phyloP scores from a whole-genome alignment of 805 yeast genomes.

The Starmerella ratchasimensis region DNA sequence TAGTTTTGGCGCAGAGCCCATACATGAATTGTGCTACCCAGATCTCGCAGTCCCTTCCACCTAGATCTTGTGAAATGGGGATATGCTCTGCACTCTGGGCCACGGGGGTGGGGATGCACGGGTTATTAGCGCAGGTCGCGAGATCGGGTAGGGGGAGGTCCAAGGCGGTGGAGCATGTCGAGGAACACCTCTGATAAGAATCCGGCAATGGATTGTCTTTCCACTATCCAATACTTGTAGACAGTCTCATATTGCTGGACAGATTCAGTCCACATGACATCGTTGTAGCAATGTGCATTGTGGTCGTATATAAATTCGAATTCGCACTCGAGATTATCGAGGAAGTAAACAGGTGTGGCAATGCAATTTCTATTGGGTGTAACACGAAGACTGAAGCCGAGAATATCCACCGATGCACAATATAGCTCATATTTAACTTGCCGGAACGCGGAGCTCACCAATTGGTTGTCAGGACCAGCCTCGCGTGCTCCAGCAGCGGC shows the following conservation, averaged over 20 bases:
- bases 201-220: conserved; percentile 14
- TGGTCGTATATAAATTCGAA: conserved; percentile 13
- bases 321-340: not conserved
- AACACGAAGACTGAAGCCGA: conserved; percentile 12
- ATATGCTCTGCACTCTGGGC: too few relatives aligned
- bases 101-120: too few relatives aligned
- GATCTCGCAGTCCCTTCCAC: too few relatives aligned
- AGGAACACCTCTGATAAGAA: conserved; percentile 12
- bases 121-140: too few relatives aligned
- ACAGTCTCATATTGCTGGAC: not conserved
- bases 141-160: too few relatives aligned
- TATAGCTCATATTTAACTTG: conserved; percentile 15
- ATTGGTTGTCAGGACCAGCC: not conserved
- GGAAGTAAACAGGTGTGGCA: conserved; percentile 3
- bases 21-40: too few relatives aligned
- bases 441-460: conserved; percentile 9
- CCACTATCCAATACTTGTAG: conserved; percentile 15
- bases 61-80: too few relatives aligned
- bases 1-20: too few relatives aligned
- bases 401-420: conserved; percentile 14
- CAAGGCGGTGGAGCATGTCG: conserved; percentile 3
- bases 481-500: too few relatives aligned
- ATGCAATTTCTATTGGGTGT: conserved; percentile 9
- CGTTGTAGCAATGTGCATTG: conserved; percentile 5
- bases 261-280: conserved; percentile 10